Evolutionary conservation across 257 asterid species (phyloP), one percentile per base, ranked within the genome.

Genomic region (Nicotiana otophora): DNA sequence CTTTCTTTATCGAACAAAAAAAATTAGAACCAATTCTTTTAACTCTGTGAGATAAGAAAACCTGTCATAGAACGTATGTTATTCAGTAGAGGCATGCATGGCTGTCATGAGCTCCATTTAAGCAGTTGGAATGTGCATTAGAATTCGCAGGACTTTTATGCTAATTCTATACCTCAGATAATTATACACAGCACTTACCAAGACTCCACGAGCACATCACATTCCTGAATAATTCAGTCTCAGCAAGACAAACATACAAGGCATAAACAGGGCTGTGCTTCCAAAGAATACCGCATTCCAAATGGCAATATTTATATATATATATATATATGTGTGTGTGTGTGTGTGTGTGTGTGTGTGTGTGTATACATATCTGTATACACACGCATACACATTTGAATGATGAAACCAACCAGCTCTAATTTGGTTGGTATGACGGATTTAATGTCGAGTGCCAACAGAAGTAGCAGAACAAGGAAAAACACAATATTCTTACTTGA

Each of bases 401-500:
- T 72, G 11, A 48, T 75, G 33, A 74, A 75, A 75, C 64, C 63
- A 75, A 75, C 26, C 51, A 20, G 80, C 15, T 48, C 51, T 74
- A 14, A 74, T 8, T 74, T 20, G 26, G 62, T 74, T 74, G 42
- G 62, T 26, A 15, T 26, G 64, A 75, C 51, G 79, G 20, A 72
- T 72, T 72, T 46, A 72, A 58, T 51, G 15, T 51, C 26, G 67
- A 58, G 30, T 30, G 31, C 67, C 78, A 81, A 81, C 53, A 81
- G 78, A 81, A 81, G 26, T 28, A 34, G 53, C 26, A 33, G n/a
- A 69, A 68, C 30, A 10, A 48, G 10, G 63, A 75, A 19, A 23
- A 26, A 78, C 31, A 30, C 57, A 34, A 69, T 70, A 67, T 16
- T 10, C n/a, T 67, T 92, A 96, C 99, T 93, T 93, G 88, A 96